Percentiles rank a stretch among this genome's conserved stretches.
Evolutionary conservation across 306 rosid genomes (phyloP).

Genomic region (Acacia confusa): DNA sequence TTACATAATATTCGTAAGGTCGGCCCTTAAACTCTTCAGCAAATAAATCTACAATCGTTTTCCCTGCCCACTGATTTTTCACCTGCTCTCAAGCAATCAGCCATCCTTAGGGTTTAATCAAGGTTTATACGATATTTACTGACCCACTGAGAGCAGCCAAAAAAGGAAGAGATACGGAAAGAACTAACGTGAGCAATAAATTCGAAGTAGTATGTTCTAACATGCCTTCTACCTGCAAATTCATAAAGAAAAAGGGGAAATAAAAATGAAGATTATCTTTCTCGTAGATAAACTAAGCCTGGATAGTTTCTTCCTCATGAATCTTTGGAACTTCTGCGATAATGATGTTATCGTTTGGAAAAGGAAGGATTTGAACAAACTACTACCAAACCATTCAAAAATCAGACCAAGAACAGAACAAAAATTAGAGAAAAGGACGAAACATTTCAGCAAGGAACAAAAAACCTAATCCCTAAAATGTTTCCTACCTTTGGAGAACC

Average conservation of each 20-base stretch:
- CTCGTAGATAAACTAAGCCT: not conserved
- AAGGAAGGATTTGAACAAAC: too few species aligned
- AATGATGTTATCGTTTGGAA: conserved; percentile 60
- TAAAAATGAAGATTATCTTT: not conserved
- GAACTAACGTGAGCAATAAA: conserved; percentile 47
- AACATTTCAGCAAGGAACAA: too few species aligned
- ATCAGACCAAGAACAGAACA: too few species aligned
- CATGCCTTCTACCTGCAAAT: conserved; percentile 76
- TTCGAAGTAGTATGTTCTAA: conserved; percentile 92
- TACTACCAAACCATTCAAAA: too few species aligned
- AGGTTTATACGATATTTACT: conserved; percentile 15
- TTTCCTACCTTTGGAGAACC: too few species aligned
- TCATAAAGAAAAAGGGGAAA: not conserved
- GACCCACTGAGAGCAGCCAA: not conserved
- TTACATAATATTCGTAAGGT: conserved; percentile 80
- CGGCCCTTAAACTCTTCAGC: conserved; percentile 93
- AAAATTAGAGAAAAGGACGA: too few species aligned
- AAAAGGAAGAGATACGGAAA: not conserved
- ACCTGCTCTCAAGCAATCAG: conserved; percentile 52
- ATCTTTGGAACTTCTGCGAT: not conserved
- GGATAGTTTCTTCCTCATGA: not conserved
- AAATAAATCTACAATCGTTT: conserved; percentile 81
- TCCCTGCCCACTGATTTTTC: conserved; percentile 90
- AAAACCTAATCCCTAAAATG: too few species aligned
- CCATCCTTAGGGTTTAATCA: conserved; percentile 36